Conservation (phyloP, 2,329 filamentous ascomycete genomes). For the Aspergillus sp. region DNA sequence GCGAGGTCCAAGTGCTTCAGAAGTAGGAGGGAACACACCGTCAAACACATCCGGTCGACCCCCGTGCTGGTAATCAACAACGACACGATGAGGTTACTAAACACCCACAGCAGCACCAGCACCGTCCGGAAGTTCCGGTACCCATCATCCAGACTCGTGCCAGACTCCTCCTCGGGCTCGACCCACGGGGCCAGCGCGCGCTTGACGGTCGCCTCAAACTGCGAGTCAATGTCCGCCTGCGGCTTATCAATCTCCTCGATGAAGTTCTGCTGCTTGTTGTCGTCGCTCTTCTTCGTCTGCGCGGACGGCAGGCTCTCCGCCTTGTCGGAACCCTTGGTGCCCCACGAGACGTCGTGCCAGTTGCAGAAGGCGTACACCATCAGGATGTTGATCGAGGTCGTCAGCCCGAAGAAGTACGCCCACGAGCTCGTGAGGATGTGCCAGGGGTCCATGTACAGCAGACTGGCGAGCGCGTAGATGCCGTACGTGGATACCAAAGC, state of each 20-base stretch:
- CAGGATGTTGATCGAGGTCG: conserved; percentile 99
- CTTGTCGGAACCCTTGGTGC: conserved; percentile 98
- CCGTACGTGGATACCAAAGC: conserved; percentile 92
- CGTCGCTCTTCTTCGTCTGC: conserved; percentile 74
- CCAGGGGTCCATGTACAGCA: conserved; percentile 98
- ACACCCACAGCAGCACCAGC: conserved; percentile 91
- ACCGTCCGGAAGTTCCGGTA: conserved; percentile 99
- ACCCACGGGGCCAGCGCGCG: conserved; percentile 84
- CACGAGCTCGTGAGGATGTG: conserved; percentile 99
- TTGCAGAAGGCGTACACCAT: conserved; percentile 99
- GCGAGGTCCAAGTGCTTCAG: not conserved
- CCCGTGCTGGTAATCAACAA: conserved; percentile 75
- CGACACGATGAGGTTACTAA: conserved; percentile 84
- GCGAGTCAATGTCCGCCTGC: conserved; percentile 95
- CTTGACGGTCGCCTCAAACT: conserved; percentile 95
- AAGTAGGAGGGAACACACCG: conserved; percentile 61
- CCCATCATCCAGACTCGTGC: conserved; percentile 76
- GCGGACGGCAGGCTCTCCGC: conserved; percentile 88
- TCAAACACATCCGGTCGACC: conserved; percentile 79
- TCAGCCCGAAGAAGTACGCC: conserved; percentile 66
- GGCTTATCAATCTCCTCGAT: conserved; percentile 96
- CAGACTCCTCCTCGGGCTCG: conserved; percentile 74
- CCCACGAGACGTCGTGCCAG: conserved; percentile 99
- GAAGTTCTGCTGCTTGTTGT: conserved; percentile 76
- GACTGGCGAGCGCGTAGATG: conserved; percentile 93